A percentile compares a stretch with the other conserved stretches of the same genome.
phyloP scores from a whole-genome alignment of 176 grass and related monocot species.

The Ampelocalamus luodianensis region DNA sequence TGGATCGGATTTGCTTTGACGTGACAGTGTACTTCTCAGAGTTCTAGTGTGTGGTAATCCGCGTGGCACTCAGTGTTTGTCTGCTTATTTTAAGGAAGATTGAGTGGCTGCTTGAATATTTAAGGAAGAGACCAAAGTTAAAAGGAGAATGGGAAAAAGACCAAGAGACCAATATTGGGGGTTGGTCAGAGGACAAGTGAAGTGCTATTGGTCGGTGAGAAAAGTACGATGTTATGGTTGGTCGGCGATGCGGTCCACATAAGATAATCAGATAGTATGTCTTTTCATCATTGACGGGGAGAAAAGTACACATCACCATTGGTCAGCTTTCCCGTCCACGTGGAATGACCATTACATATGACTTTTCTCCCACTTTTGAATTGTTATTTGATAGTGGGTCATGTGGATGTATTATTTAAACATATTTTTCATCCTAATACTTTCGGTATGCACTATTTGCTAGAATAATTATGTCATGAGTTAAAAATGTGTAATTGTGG shows the following conservation, averaged over 20 bases:
- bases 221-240: background rate
- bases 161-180: background rate
- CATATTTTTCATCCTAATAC: rapidly evolving
- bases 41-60: background rate
- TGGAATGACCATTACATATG: rapidly evolving
- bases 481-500: background rate
- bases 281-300: rapidly evolving
- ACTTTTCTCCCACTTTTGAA: background rate
- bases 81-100: background rate
- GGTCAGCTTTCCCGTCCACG: background rate
- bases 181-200: background rate
- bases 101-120: rapidly evolving
- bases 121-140: background rate
- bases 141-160: background rate
- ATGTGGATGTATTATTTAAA: rapidly evolving
- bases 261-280: background rate
- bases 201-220: background rate
- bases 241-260: rapidly evolving
- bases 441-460: background rate
- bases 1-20: rapidly evolving
- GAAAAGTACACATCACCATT: rapidly evolving
- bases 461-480: background rate
- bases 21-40: background rate
- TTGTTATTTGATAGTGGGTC: background rate
- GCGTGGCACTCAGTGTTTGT: rapidly evolving